Evolutionary conservation across 75 land plant species (phyloP).

Genomic region (Sequoiadendron giganteum): DNA sequence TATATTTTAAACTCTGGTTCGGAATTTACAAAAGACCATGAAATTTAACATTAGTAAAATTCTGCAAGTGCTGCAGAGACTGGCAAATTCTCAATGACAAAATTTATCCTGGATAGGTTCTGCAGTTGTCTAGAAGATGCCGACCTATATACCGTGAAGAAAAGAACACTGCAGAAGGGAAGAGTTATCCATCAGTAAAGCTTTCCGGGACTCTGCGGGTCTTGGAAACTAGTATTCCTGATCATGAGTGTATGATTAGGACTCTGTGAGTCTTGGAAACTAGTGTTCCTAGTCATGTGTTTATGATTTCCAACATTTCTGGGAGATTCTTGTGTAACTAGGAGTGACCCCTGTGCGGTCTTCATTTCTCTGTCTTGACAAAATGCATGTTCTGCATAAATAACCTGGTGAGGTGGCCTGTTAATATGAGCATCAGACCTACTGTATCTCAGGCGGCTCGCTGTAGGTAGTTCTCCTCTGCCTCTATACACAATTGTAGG

Average conservation of each 20-base stretch:
- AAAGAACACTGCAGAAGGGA: not conserved
- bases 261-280: not conserved
- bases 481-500: not conserved
- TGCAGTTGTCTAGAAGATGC: not conserved
- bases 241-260: not conserved
- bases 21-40: too few relatives aligned
- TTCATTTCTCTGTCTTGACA: not conserved
- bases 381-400: not conserved
- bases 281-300: not conserved
- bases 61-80: too few relatives aligned
- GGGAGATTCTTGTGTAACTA: not conserved
- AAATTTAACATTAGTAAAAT: too few relatives aligned
- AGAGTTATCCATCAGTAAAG: not conserved
- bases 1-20: too few relatives aligned
- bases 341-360: not conserved
- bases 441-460: not conserved
- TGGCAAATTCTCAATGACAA: not conserved
- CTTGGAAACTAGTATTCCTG: not conserved
- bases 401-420: not conserved
- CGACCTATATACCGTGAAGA: not conserved
- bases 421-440: not conserved
- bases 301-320: not conserved
- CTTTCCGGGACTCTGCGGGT: not conserved
- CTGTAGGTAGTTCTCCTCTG: not conserved
- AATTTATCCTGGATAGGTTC: not conserved